Base-by-base conservation (phyloP, 2,329 filamentous ascomycete genomes). In the Xylaria sp. region DNA sequence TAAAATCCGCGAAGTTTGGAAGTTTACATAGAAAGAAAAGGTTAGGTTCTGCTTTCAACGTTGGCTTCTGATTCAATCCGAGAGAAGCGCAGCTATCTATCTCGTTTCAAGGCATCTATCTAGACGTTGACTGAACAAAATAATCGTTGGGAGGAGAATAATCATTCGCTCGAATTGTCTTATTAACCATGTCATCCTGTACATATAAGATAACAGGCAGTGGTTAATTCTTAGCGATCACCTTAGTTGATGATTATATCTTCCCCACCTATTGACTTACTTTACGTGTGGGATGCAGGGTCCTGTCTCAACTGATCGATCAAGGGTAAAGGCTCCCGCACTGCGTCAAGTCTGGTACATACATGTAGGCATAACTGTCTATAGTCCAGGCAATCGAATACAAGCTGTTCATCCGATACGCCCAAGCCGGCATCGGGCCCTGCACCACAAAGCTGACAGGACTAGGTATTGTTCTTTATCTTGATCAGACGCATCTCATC, bases 281-380 rank as follows among this genome's bases (percentile, higher is more conserved):
- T 32, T 23, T 41, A 41, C 15, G 8, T n/a, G n/a, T 41, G 30
- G n/a, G 55, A 67, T 70, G 67, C 72, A 72, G 70, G 72, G 69
- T 72, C 68, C 62, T 70, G 74, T 74, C 70, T 75, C 73, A 73
- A 71, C 65, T 68, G 34, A 65, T 61, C 70, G 64, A 68, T 72
- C 69, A 67, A 30, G 34, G 62, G 23, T 9, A 46, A 46, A 63
- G 50, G 50, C 50, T 32, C 25, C 32, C 30, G n/a, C 52, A 36
- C 50, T 20, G 28, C 28, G 50, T n/a, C 28, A 53, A 53, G 15
- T 52, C 28, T 32, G 48, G 48, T 55, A 55, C 32, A 36, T 52
- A 55, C 45, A 3, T n/a, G n/a, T 6, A 30, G 28, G 6, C 28
- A 30, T 50, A 30, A 4, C 25, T 30, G 2, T 7, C 48, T 28